Percentiles rank a stretch among this genome's conserved stretches.
Evolutionary conservation across 2,329 filamentous ascomycete species (phyloP).

Genomic region (Aspergillus pseudotamarii): DNA sequence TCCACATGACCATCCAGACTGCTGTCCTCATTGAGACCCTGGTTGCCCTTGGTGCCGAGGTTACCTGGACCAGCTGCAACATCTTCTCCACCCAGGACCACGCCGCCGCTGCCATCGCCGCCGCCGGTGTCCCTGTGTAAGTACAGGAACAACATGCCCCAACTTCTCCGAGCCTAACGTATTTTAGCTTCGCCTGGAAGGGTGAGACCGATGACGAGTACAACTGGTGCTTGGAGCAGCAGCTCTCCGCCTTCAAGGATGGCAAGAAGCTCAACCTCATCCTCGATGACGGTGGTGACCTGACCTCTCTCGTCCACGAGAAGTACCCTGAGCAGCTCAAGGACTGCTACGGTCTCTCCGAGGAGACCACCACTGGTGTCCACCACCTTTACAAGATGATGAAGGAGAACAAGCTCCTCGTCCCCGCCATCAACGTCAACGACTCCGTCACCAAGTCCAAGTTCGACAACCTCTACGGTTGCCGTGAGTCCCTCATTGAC

Average conservation of each 20-base stretch:
- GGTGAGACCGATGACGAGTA: conserved; percentile 99
- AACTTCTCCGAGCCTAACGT: background rate
- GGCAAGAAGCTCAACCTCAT: conserved; percentile 97
- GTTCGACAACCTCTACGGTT: conserved; percentile 99
- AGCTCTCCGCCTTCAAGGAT: conserved; percentile 95
- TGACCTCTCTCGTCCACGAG: conserved; percentile 92
- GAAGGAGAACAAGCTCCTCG: conserved; percentile 84
- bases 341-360: conserved; percentile 96
- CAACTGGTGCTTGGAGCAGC: conserved; percentile 99
- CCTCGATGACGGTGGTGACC: conserved; percentile 96
- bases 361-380: conserved; percentile 99
- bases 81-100: conserved; percentile 99
- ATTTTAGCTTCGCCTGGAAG: conserved; percentile 67
- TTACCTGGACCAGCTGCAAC: conserved; percentile 99
- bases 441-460: conserved; percentile 99
- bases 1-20: conserved; percentile 99
- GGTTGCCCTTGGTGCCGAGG: conserved; percentile 89
- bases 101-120: conserved; percentile 95
- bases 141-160: conserved; percentile 20
- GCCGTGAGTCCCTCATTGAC: conserved; percentile 97
- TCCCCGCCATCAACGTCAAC: conserved; percentile 98
- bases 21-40: conserved; percentile 99
- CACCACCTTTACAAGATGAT: conserved; percentile 99
- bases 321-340: conserved; percentile 99
- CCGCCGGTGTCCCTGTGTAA: conserved; percentile 82